Conservation (phyloP, 2,329 filamentous ascomycete species). For the Metarhizium anisopliae region DNA sequence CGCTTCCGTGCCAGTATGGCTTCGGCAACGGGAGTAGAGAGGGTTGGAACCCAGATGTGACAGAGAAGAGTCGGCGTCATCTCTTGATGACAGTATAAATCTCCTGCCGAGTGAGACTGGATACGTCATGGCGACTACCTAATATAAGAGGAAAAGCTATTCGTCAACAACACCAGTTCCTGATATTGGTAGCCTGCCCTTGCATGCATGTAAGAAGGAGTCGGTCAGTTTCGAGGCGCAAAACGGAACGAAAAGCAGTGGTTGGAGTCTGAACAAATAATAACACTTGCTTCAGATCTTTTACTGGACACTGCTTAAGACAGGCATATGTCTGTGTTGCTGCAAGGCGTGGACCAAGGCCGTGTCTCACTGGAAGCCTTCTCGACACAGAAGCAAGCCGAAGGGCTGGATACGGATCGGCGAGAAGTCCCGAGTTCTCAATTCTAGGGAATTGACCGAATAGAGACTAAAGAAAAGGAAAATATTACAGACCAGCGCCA, state of each 20-base stretch:
- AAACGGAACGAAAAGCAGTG: background rate
- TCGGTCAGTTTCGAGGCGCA: background rate
- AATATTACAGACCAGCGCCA: background rate
- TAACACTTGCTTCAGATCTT: background rate
- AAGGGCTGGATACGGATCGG: background rate
- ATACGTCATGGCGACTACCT: slow-evolving; percentile 1
- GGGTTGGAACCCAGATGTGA: slow-evolving; percentile 4
- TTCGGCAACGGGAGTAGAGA: slow-evolving; percentile 4
- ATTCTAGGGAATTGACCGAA: background rate
- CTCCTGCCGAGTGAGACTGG: background rate
- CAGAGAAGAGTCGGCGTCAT: slow-evolving; percentile 1
- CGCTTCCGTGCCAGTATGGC: slow-evolving; percentile 1
- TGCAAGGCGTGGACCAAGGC: background rate
- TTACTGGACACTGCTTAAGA: background rate
- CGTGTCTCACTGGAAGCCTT: slow-evolving; percentile 2
- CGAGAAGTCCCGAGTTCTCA: background rate
- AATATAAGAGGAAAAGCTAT: background rate
- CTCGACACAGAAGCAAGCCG: slow-evolving; percentile 1
- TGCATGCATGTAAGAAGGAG: background rate
- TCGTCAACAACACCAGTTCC: background rate
- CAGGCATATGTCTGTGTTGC: background rate
- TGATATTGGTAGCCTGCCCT: background rate
- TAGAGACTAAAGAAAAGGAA: background rate
- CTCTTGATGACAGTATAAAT: background rate
- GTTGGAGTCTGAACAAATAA: background rate